Conservation (phyloP, 805 yeast genomes). For the Candida namnaoensis region DNA sequence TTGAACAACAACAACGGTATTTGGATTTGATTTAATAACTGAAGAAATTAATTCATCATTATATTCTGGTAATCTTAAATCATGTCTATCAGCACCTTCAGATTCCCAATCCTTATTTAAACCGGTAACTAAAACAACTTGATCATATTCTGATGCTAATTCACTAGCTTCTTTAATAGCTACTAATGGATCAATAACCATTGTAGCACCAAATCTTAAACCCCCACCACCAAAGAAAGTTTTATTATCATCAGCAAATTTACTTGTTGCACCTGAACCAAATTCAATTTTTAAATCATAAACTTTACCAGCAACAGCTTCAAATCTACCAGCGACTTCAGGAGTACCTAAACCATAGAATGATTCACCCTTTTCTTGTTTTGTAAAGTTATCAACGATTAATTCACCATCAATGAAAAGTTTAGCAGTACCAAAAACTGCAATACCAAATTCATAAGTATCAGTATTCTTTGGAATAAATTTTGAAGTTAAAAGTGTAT, state of each 20-base stretch:
- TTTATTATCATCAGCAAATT: constrained; percentile 8
- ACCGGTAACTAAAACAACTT: constrained; percentile 44
- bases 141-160: constrained; percentile 38
- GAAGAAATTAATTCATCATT: constrained; percentile 36
- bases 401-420: constrained; percentile 40
- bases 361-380: constrained; percentile 39
- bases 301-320: constrained; percentile 30
- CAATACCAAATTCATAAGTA: constrained; percentile 40
- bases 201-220: constrained; percentile 20
- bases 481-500: constrained; percentile 33
- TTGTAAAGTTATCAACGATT: constrained; percentile 43
- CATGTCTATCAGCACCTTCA: constrained; percentile 48
- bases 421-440: constrained; percentile 46
- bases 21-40: constrained; percentile 36
- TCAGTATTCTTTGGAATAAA: constrained; percentile 38
- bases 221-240: constrained; percentile 21
- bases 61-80: constrained; percentile 41
- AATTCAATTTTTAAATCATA: constrained; percentile 38
- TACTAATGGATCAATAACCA: constrained; percentile 15
- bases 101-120: constrained; percentile 48
- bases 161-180: constrained; percentile 31
- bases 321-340: constrained; percentile 30
- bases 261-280: constrained; percentile 36
- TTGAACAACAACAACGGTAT: constrained; percentile 46
- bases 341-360: constrained; percentile 46